Conservation (phyloP, 2,329 filamentous ascomycete species). For the Beauveria australis region DNA sequence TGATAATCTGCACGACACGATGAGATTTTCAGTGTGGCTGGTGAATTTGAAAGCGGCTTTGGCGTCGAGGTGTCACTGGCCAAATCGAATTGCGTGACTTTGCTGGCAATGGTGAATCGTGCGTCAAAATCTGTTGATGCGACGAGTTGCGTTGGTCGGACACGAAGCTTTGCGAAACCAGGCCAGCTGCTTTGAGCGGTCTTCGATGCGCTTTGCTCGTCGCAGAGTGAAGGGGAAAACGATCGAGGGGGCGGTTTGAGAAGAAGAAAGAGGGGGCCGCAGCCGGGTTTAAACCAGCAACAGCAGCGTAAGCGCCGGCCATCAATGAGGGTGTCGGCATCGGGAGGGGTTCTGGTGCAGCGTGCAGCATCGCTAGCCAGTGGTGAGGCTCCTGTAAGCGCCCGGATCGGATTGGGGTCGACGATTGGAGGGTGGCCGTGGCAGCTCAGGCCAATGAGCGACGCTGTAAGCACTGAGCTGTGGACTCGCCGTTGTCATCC, state of each 20-base stretch:
- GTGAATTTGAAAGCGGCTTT: neutral
- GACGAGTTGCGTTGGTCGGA: neutral
- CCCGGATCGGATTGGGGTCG: slow-evolving; percentile 5
- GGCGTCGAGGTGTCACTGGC: neutral
- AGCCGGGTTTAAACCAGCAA: slow-evolving; percentile 2
- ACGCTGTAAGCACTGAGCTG: neutral
- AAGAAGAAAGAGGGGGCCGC: neutral
- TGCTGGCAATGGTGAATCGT: neutral
- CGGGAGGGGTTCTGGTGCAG: slow-evolving; percentile 3
- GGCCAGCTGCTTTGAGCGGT: neutral
- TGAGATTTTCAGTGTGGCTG: neutral
- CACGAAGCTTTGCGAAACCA: neutral
- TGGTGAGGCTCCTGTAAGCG: slow-evolving; percentile 11
- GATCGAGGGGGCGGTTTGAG: neutral
- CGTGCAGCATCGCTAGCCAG: neutral
- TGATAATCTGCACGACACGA: neutral
- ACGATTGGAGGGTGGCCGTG: slow-evolving; percentile 6
- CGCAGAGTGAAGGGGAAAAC: neutral
- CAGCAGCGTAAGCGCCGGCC: neutral
- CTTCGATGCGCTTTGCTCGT: neutral
- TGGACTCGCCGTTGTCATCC: neutral
- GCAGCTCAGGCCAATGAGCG: slow-evolving; percentile 1
- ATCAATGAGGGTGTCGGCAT: neutral
- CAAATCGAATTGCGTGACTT: neutral
- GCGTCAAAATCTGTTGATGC: neutral